Conservation (phyloP, 2,329 filamentous ascomycete species). For the Scleromitrula shiraiana region DNA sequence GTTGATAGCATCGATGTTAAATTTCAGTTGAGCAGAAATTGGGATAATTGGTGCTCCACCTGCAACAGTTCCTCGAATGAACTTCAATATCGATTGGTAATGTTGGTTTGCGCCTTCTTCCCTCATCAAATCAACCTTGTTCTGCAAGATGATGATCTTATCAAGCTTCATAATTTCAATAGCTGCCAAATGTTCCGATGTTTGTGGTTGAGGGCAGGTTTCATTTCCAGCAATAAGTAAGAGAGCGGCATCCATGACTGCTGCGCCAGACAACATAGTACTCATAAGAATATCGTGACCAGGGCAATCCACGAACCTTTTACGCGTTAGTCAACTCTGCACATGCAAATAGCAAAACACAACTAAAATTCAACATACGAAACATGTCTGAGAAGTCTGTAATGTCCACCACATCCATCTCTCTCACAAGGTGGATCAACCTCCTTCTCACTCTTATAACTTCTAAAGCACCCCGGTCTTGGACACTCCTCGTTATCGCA, state of each 20-base stretch:
- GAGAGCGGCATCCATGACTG: conserved; percentile 97
- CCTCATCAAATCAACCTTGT: conserved; percentile 98
- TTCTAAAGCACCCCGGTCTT: conserved; percentile 88
- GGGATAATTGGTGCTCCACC: conserved; percentile 93
- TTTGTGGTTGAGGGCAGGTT: conserved; percentile 96
- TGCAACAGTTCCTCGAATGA: conserved; percentile 94
- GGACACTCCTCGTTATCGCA: conserved; percentile 90
- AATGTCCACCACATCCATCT: conserved; percentile 81
- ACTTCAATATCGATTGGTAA: conserved; percentile 96
- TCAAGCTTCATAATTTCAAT: conserved; percentile 99
- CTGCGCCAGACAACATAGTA: conserved; percentile 98
- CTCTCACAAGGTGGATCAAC: conserved; percentile 93
- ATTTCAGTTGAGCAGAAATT: conserved; percentile 95
- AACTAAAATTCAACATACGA: conserved; percentile 66
- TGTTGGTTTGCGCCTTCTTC: conserved; percentile 90
- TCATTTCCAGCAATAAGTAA: conserved; percentile 97
- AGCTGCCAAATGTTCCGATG: conserved; percentile 94
- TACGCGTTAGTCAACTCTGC: conserved; percentile 22
- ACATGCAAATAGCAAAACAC: background rate
- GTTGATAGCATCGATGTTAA: conserved; percentile 98
- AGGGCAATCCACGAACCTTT: conserved; percentile 92
- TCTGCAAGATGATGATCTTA: conserved; percentile 98
- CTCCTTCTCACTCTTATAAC: conserved; percentile 98
- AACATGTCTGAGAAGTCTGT: conserved; percentile 82
- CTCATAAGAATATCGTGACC: conserved; percentile 99